These are phyloP conservation scores for Mollisia scopiformis DNA, from an alignment of 2,329 filamentous ascomycete genomes.

Conservation along the genomic window DNA sequence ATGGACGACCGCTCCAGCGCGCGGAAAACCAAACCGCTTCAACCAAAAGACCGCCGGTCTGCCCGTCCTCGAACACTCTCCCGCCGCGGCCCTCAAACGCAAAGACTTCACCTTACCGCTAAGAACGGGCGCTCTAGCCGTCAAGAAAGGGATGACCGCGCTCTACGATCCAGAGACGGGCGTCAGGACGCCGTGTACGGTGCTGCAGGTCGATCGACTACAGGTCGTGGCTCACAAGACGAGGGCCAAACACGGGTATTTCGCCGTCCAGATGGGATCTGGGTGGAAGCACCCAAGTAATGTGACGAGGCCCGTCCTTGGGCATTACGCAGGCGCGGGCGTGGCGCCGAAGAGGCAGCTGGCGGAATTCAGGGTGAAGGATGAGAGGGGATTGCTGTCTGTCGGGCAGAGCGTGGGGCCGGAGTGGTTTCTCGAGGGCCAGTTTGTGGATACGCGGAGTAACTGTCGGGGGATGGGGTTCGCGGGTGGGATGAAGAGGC, in stretches of 20 bases:
- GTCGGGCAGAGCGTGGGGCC: slow-evolving; percentile 78
- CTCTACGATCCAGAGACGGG: slow-evolving; percentile 79
- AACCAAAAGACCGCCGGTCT: slow-evolving; percentile 61
- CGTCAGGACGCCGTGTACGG: slow-evolving; percentile 81
- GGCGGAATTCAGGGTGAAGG: slow-evolving; percentile 84
- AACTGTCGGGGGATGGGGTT: slow-evolving; percentile 89
- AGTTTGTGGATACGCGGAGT: slow-evolving; percentile 84
- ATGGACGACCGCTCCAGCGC: slow-evolving; percentile 59
- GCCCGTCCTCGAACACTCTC: slow-evolving; percentile 58
- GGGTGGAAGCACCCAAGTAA: slow-evolving; percentile 76
- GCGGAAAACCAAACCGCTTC: slow-evolving; percentile 55
- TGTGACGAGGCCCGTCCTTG: slow-evolving; percentile 79
- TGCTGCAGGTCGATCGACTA: slow-evolving; percentile 90
- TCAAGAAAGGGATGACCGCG: slow-evolving; percentile 96
- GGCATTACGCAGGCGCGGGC: slow-evolving; percentile 83
- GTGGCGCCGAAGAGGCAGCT: slow-evolving; percentile 84
- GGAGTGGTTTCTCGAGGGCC: slow-evolving; percentile 89
- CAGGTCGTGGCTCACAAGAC: slow-evolving; percentile 91
- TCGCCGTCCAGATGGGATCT: slow-evolving; percentile 85
- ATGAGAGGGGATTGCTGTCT: slow-evolving; percentile 70
- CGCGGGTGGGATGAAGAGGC: slow-evolving; percentile 96
- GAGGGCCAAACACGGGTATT: slow-evolving; percentile 81
- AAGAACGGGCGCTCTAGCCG: slow-evolving; percentile 80
- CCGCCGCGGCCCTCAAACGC: slow-evolving; percentile 62
- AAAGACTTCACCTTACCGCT: slow-evolving; percentile 61